Evolutionary conservation across 2,329 filamentous ascomycete species (phyloP), one percentile per base, ranked within the genome.

Genomic region (Aspergillus brunneoviolaceus): DNA sequence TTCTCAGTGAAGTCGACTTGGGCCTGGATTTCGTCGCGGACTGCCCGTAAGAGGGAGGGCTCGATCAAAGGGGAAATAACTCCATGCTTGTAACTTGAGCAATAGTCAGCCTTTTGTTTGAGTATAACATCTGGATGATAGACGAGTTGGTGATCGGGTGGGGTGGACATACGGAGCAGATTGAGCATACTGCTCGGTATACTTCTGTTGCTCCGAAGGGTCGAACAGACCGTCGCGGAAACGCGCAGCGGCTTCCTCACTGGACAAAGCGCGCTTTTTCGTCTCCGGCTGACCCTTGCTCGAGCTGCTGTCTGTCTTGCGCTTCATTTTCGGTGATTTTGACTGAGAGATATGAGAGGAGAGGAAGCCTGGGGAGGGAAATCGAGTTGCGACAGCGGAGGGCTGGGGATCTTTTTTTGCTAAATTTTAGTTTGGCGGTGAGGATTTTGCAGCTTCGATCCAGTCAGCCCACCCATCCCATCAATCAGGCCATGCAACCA

Each of bases 1-100:
- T 99, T 99, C 69, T 93, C 93, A 12, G 95, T 97, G 80, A 99
- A 99, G 67, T 91, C 88, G 67, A 99, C 90, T 73, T 96, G 93
- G 67, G 89, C 84, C 76, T 89, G 89, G 76, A 98, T 94, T 80
- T 99, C 95, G 71, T 85, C 80, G 73, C 95, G 92, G 61, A 99
- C 95, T 58, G 86, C 83, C 70, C 93, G 93, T 51, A 99, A 86
- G 19, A 99, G 87, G 51, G 82, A 77, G 69, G 94, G 89, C 77
- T 95, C 82, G 74, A 98, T 89, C 49, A 99, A 82, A 57, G 85
- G 81, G 67, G 87, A 83, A 72, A 99, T 96, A 55, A 99, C 94
- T 68, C 90, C 90, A 76, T 99, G 94, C 74, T 94, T 92, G 82
- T 99, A 99, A 5, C 84, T 86, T 62, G 1, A 35, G 57, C 51